Base-by-base conservation (phyloP, 495 filamentous ascomycete genomes). In the Polyplosphaeria fusca region DNA sequence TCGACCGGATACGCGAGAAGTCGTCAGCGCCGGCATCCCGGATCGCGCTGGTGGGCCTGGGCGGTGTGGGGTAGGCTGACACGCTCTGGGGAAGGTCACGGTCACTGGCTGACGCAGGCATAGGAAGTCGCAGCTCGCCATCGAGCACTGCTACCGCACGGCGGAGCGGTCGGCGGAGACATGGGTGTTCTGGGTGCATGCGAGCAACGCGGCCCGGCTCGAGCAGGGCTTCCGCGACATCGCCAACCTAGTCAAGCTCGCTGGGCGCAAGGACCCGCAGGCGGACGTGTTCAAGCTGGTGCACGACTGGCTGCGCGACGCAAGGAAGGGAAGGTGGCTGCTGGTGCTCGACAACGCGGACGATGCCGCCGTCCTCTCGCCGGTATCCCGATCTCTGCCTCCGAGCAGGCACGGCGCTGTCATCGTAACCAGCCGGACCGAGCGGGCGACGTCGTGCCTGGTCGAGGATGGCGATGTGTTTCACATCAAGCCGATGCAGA, bases 71-170 rank as follows among this genome's bases (percentile, higher is more conserved):
- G 76, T 79, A 22, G 19, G 24, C 1, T 22, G 19, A 9, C 16
- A 26, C 18, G 24, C 1, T 43, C 23, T 20, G 32, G 12, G 18
- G 25, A n/a, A n/a, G 35, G 13, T 3, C 20, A 7, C 4, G 16
- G 35, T 14, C n/a, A 13, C 14, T 46, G 16, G 25, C 55, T 30
- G 55, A 52, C 45, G 27, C 39, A 40, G 13, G 27, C 24, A 40
- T 52, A 80, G 74, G n/a, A 82, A 81, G 68, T 75, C 77, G 1
- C 77, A 80, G 51, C 73, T 80, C 40, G 78, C 78, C 1, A 73
- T 83, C 30, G 74, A 76, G 49, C 76, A 74, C 55, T 68, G 65
- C 12, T 78, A 76, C 65, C 65, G 67, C 38, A 62, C 70, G 12
- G 44, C 58, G 55, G 64, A 70, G 19, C 24, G 51, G 4, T 38